A percentile compares a stretch with the other conserved stretches of the same genome.
These are phyloP conservation scores for Auxenochlorella protothecoides DNA, from an alignment of 139 green algal species.

Conservation along the genomic window DNA sequence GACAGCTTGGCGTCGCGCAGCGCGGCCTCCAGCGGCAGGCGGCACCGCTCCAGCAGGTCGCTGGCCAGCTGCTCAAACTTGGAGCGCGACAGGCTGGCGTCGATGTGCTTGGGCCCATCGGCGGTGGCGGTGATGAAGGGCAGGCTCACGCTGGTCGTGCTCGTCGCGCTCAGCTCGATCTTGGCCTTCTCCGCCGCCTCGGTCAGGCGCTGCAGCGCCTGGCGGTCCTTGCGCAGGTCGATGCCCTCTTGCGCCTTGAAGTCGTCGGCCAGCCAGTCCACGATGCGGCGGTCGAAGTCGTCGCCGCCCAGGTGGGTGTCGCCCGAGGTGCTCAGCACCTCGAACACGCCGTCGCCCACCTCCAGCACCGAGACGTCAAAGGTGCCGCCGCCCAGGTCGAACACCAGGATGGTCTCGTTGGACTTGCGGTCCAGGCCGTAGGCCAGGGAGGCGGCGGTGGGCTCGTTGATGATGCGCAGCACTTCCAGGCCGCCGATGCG, in stretches of 20 bases:
- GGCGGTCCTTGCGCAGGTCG: constrained; percentile 91
- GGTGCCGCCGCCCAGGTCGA: constrained; percentile 96
- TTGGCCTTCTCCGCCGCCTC: constrained; percentile 99
- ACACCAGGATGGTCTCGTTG: constrained; percentile 99
- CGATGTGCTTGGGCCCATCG: constrained; percentile 99
- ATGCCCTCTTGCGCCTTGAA: constrained; percentile 88
- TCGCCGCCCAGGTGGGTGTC: constrained; percentile 98
- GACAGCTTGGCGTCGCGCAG: constrained; percentile 84
- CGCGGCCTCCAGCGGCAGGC: constrained; percentile 80
- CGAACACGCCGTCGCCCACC: constrained; percentile 98
- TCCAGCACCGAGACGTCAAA: constrained; percentile 92
- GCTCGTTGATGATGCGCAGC: constrained; percentile 99
- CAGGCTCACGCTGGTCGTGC: constrained; percentile 84
- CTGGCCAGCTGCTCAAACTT: constrained; percentile 95
- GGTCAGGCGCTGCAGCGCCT: constrained; percentile 81
- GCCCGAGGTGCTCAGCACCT: constrained; percentile 94
- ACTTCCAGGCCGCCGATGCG: constrained; percentile 95
- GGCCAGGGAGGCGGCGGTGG: constrained; percentile 92
- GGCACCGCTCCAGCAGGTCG: constrained; percentile 84
- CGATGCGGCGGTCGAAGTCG: constrained; percentile 99
- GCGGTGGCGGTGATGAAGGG: constrained; percentile 99
- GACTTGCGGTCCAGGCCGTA: constrained; percentile 97
- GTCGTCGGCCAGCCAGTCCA: constrained; percentile 89
- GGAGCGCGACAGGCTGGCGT: constrained; percentile 66
- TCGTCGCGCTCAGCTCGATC: constrained; percentile 86